These are phyloP conservation scores for Cryptococcus sp. DNA, from an alignment of 1,284 basidiomycete species.

Conservation along the genomic window DNA sequence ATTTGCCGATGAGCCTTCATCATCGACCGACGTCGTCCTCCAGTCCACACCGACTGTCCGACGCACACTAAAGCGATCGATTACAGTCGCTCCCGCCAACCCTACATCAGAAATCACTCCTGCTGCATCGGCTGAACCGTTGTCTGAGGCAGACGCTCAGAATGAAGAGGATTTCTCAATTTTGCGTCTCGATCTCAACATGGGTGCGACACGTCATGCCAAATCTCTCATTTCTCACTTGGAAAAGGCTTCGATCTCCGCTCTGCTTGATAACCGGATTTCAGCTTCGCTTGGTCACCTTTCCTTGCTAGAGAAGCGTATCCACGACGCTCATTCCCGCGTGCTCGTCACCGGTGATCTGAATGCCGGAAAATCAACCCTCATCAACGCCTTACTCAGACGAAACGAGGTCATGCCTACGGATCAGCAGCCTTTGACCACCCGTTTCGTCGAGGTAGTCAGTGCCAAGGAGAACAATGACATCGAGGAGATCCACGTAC, in stretches of 20 bases:
- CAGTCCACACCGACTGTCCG: slow-evolving; percentile 54
- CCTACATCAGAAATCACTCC: slow-evolving; percentile 8
- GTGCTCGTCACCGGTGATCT: slow-evolving; percentile 99
- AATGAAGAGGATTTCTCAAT: slow-evolving; percentile 69
- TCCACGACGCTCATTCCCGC: slow-evolving; percentile 90
- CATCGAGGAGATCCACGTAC: slow-evolving; percentile 50
- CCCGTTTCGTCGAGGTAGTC: slow-evolving; percentile 95
- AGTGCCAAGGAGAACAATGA: slow-evolving; percentile 79
- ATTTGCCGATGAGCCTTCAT: slow-evolving; percentile 75
- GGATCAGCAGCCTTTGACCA: slow-evolving; percentile 98
- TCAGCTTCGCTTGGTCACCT: slow-evolving; percentile 76
- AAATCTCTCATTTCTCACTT: slow-evolving; percentile 83
- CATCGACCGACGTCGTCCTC: slow-evolving; percentile 68
- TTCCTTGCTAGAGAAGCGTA: slow-evolving; percentile 78
- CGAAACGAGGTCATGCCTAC: slow-evolving; percentile 86
- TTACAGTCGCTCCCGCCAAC: slow-evolving; percentile 29
- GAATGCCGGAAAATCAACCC: slow-evolving; percentile 97
- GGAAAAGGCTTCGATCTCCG: slow-evolving; percentile 89
- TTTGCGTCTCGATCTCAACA: slow-evolving; percentile 87
- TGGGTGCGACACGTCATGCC: slow-evolving; percentile 75
- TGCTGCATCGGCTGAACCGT: not conserved
- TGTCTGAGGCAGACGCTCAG: no score
- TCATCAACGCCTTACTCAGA: slow-evolving; percentile 90
- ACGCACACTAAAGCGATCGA: slow-evolving; percentile 53
- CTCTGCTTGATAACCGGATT: slow-evolving; percentile 85